A percentile compares a stretch with the other conserved stretches of the same genome.
Evolutionary conservation across 768 basidiomycete species (phyloP).

Genomic region (Epithele typhae): DNA sequence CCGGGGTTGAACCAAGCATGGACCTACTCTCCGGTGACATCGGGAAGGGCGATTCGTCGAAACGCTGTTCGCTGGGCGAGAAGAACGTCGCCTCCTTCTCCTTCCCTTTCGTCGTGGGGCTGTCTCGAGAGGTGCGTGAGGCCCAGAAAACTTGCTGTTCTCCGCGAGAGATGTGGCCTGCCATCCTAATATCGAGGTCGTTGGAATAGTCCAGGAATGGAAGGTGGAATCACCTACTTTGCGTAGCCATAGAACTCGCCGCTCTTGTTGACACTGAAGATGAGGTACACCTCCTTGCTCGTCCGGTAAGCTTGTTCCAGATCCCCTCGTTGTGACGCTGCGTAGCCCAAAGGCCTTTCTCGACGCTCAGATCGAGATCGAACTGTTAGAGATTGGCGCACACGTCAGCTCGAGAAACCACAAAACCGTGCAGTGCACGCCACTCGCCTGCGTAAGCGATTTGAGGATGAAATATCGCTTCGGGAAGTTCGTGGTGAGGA

Average conservation of each 20-base stretch:
- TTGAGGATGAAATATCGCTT: constrained; percentile 92
- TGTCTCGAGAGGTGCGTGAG: constrained; percentile 29
- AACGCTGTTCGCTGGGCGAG: constrained; percentile 35
- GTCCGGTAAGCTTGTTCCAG: constrained; percentile 93
- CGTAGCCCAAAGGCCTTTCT: constrained; percentile 84
- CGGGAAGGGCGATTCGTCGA: constrained; percentile 41
- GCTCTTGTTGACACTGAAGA: constrained; percentile 91
- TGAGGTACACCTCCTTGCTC: constrained; percentile 78
- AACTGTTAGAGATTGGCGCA: constrained; percentile 51
- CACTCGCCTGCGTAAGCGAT: constrained; percentile 66
- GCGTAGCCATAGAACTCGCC: constrained; percentile 96
- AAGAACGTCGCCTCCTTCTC: constrained; percentile 22
- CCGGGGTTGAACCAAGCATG: constrained; percentile 19
- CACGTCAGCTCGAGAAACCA: background rate
- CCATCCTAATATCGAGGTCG: constrained; percentile 52
- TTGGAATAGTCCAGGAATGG: background rate
- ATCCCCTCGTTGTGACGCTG: constrained; percentile 91
- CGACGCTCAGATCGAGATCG: constrained; percentile 76
- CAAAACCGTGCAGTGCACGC: background rate
- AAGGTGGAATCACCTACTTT: constrained; percentile 40
- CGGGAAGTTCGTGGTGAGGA: constrained; percentile 74
- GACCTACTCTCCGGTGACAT: constrained; percentile 11
- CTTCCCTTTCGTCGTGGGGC: constrained; percentile 9
- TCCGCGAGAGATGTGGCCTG: constrained; percentile 52
- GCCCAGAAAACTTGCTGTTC: constrained; percentile 58